Base-by-base conservation (phyloP, 2,329 filamentous ascomycete species). In the Tolypocladium album region DNA sequence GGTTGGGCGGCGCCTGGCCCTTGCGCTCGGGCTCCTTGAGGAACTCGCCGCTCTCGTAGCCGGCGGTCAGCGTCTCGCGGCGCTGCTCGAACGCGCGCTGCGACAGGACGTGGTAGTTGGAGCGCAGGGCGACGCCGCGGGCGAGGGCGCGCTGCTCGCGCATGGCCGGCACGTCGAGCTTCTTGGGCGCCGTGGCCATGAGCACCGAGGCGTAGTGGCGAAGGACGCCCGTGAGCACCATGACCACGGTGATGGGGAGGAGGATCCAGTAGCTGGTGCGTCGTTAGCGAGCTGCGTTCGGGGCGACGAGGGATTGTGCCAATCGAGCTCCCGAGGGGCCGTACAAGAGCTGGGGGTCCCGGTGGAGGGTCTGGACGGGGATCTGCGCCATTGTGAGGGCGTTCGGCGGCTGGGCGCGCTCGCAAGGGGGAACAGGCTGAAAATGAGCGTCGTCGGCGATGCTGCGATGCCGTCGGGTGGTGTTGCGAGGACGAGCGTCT, bases 301-400 rank as follows among this genome's bases (percentile, higher is more conserved):
- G 27, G 36, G 27, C 38, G 36, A 27, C 24, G 34, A 24, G 45
- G 17, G 27, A 5, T 5, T 27, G n/a, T n/a, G 12, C 36, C 39
- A 4, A 17, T 39, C 15, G 13, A n/a, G 36, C 8, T n/a, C 50
- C 7, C 9, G 34, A 39, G 36, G 22, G 20, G 4, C 75, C 90
- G 72, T 80, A 97, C 94, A 99, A 96, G 66, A 99, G 82, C 77
- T 96, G 92, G 71, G 94, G 93, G 88, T 99, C 95, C 84, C 94
- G 79, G 79, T 96, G 89, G 84, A 99, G 97, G 80, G 92, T 94
- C 82, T 99, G 94, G 67, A 90, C 88, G 66, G 89, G 84, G 66
- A 88, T 82, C 78, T 94, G 87, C 68, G 89, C 88, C 93, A 97
- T 97, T 58, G 52, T 74, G 64, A 64, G 45, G 56, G 36, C n/a